Conservation (phyloP, 2,329 filamentous ascomycete genomes). For the Tolypocladium pustulatum region DNA sequence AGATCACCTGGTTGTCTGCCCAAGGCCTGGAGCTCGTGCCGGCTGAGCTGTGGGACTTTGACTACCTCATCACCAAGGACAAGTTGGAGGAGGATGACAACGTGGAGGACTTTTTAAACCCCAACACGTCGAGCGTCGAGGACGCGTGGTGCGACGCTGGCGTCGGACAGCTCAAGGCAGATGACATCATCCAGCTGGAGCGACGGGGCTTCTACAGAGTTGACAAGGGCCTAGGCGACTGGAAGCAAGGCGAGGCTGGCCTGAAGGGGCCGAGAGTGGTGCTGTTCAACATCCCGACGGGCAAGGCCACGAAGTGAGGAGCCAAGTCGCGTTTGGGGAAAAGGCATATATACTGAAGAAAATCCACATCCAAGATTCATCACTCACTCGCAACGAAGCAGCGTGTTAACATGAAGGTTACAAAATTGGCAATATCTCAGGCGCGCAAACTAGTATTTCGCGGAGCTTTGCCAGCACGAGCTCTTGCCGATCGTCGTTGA, state of each 20-base stretch:
- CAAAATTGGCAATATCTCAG: neutral
- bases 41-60: conserved; percentile 86
- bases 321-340: neutral
- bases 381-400: neutral
- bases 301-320: conserved; percentile 17
- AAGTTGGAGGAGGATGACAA: conserved; percentile 82
- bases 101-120: conserved; percentile 73
- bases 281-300: conserved; percentile 48
- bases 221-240: conserved; percentile 50
- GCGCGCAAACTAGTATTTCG: conserved; percentile 1
- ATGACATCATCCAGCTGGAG: conserved; percentile 93
- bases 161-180: conserved; percentile 65
- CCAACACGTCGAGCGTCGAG: conserved; percentile 62
- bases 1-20: conserved; percentile 83
- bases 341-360: neutral
- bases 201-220: conserved; percentile 86
- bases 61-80: conserved; percentile 92
- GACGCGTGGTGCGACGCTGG: conserved; percentile 74
- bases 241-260: conserved; percentile 38
- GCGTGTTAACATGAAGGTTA: neutral
- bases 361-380: neutral
- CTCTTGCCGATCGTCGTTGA: conserved; percentile 17
- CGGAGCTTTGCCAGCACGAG: conserved; percentile 19
- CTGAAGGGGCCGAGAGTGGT: conserved; percentile 38
- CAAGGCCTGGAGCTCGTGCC: conserved; percentile 67